Evolutionary conservation across 805 yeast genomes (phyloP), one percentile per base, ranked within the genome.

Genomic region (Starmerella powellii): DNA sequence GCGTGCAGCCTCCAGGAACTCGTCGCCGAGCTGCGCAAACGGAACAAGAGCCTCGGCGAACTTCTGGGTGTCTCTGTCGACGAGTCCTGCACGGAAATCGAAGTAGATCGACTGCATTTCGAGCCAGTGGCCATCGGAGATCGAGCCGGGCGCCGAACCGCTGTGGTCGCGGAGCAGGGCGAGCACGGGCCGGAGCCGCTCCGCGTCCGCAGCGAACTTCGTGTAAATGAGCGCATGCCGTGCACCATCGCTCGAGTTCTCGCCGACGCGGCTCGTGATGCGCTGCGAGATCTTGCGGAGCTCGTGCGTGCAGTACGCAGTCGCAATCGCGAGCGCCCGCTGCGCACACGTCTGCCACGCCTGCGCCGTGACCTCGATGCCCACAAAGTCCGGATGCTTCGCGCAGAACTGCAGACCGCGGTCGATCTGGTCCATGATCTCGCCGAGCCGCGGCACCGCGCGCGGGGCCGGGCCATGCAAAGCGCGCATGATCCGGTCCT

Each of bases 261-360:
- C 30, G 11, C 24, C 16, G 6, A 31, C 44, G 34, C 43, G 31
- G n/a, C 40, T 36, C 13, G 19, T 19, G 8, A 47, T 38, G 6
- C 42, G 27, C n/a, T 30, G 17, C 15, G 46, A 30, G 4, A 45
- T 26, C 6, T 41, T 39, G 13, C 66, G 66, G 42, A 74, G 50
- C 26, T 55, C 48, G 42, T 60, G 64, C 30, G 54, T 56, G 41
- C 82, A 61, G 56, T 78, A 84, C 53, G 78, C 82, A 48, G 79
- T 71, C 13, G 85, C 73, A 45, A 88, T 64, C 0, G 91, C 76
- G 36, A 85, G 67, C 1, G 93, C 78, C 45, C 95, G 70, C 1
- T 87, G 76, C 70, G 85, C 68, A 54, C 95, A 83, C 53, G 83
- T 93, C 47, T 81, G 74, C 62, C 83, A 84, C 45, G 87, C 71